A percentile compares a stretch with the other conserved stretches of the same genome.
Evolutionary conservation across 305 asterid species (phyloP).

Genomic region (Solanum hybrid): DNA sequence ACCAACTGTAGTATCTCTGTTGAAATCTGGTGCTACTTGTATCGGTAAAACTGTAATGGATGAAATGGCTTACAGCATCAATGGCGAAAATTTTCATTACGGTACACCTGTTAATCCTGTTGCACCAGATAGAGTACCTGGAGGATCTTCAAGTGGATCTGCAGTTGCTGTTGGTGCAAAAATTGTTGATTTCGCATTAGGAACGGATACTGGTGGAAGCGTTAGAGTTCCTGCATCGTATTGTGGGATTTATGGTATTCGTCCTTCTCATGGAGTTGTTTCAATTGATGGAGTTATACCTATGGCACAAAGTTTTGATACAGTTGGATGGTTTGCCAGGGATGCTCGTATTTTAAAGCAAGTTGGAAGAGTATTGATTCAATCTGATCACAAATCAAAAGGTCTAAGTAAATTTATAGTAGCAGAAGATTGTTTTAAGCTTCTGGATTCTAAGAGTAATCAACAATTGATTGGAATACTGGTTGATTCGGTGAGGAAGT

Average conservation of each 20-base stretch:
- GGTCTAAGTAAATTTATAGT: slow-evolving; percentile 34
- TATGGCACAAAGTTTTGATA: slow-evolving; percentile 89
- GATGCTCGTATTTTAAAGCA: slow-evolving; percentile 54
- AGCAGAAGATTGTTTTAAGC: slow-evolving; percentile 84
- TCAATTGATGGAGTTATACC: slow-evolving; percentile 66
- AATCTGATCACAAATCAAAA: background rate
- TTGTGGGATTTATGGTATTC: slow-evolving; percentile 80
- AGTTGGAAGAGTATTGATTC: slow-evolving; percentile 58
- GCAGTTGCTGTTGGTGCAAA: slow-evolving; percentile 80
- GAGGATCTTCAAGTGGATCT: slow-evolving; percentile 96
- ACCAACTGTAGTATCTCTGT: slow-evolving; percentile 43
- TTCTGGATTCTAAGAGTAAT: slow-evolving; percentile 32
- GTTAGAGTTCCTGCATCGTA: slow-evolving; percentile 86
- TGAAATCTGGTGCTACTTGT: slow-evolving; percentile 76
- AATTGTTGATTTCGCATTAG: slow-evolving; percentile 71
- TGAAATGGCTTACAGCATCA: slow-evolving; percentile 98
- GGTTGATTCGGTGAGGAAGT: slow-evolving; percentile 30
- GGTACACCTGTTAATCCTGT: slow-evolving; percentile 82
- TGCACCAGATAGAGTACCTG: slow-evolving; percentile 82
- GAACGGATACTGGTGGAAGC: slow-evolving; percentile 96
- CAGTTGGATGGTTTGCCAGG: slow-evolving; percentile 94
- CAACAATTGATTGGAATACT: slow-evolving; percentile 25
- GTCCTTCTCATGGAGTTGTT: slow-evolving; percentile 82
- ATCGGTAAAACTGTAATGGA: slow-evolving; percentile 81
- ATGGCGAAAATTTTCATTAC: slow-evolving; percentile 74